A percentile compares a stretch with the other conserved stretches of the same genome.
Evolutionary conservation across 2,329 filamentous ascomycete genomes (phyloP).

Genomic region (Fusarium aywerte): DNA sequence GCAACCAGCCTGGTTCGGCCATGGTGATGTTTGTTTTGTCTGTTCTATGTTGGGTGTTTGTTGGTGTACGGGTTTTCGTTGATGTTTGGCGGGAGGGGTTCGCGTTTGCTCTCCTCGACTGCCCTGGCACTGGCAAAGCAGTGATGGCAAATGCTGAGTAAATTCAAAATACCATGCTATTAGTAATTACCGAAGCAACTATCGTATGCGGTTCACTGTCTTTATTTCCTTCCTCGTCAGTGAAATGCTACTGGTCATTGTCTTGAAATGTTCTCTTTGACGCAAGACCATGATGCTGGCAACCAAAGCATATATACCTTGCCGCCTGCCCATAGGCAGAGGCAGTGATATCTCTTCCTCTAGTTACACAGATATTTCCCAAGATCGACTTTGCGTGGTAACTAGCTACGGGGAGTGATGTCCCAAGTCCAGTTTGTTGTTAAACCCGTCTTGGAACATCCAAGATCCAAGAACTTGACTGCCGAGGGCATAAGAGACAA

Average conservation of each 20-base stretch:
- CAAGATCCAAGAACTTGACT: background rate
- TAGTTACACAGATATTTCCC: background rate
- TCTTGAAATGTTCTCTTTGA: background rate
- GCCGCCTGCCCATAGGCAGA: too few species aligned
- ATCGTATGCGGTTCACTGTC: background rate
- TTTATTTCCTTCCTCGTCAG: background rate
- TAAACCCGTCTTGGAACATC: background rate
- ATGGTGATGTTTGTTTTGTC: constrained; percentile 19
- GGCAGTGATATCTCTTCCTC: background rate
- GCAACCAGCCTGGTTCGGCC: constrained; percentile 42
- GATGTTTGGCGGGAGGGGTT: background rate
- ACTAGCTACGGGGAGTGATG: background rate
- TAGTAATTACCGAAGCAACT: background rate
- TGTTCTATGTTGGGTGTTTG: background rate
- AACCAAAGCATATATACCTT: too few species aligned
- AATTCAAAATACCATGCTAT: background rate
- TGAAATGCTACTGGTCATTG: background rate
- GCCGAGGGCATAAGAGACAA: background rate
- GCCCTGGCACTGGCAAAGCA: background rate
- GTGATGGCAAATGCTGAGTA: background rate
- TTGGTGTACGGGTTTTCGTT: background rate
- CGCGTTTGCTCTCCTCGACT: background rate
- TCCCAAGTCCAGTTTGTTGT: background rate
- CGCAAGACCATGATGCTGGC: background rate
- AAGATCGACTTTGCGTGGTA: background rate